Evolutionary conservation across 371 early-diverging fungal genomes (phyloP), one percentile per base, ranked within the genome.

Genomic region (Rhizopus sp.): DNA sequence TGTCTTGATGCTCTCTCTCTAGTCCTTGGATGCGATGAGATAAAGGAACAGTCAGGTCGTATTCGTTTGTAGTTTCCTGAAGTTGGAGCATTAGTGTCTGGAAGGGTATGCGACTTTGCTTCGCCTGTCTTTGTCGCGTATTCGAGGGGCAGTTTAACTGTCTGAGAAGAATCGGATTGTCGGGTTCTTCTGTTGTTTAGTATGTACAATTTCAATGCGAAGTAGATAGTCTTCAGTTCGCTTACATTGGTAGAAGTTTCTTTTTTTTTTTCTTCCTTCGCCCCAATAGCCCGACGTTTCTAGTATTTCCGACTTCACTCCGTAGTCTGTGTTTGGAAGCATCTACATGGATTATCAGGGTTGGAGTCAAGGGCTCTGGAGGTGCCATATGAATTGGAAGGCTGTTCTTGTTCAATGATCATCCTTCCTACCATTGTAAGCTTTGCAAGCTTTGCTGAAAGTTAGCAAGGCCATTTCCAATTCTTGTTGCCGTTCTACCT

Each of bases 251-350:
- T 23, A 23, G 23, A 23, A 23, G 2, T 23, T 2, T n/a, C 60
- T 63, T 35, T 2, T 13, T 50, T 32, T 35, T 32, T 54, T 50
- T 65, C 63, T 30, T 7, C 15, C 9, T 41, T 6, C 0, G 50
- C 57, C 70, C 70, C 66, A 66, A 32, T 50, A 63, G 3, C 66
- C 63, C 2, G 40, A 32, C 13, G 59, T 60, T 8, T 54, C 0
- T 7, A 53, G 2, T 5, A 4, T 4, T 32, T 1, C 0, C 31
- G 53, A 55, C 4, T 6, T 5, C 1, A 66, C 42, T n/a, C 62
- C 62, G 53, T 58, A 66, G 0, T 50, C 61, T 5, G 55, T 53
- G 23, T 60, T 47, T 0, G 56, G n/a, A 64, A 29, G 56, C 55
- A 13, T 59, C 59, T 1, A 52, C n/a, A n/a, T n/a, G n/a, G n/a